Evolutionary conservation across 2,329 filamentous ascomycete species (phyloP).

Genomic region (Curvularia hawaiiensis): DNA sequence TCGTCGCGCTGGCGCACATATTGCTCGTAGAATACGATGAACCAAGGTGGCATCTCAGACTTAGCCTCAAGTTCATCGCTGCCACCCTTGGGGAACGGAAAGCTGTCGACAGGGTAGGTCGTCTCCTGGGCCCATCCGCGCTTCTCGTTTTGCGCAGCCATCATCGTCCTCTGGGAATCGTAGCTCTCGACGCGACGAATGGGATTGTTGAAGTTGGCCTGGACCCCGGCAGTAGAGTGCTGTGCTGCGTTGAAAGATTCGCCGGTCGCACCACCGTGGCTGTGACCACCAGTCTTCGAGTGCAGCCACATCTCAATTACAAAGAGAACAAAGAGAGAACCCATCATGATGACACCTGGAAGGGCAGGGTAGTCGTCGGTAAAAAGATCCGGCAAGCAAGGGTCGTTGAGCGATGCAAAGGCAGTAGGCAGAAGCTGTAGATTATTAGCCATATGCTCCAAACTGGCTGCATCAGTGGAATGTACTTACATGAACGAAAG

Average conservation of each 20-base stretch:
- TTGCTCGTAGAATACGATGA: constrained; percentile 67
- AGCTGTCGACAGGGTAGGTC: constrained; percentile 36
- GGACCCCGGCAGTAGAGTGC: constrained; percentile 27
- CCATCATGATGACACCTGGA: constrained; percentile 70
- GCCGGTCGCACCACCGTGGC: constrained; percentile 63
- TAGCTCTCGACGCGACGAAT: constrained; percentile 41
- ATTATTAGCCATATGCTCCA: neutral
- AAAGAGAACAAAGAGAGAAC: constrained; percentile 65
- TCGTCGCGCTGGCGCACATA: constrained; percentile 66
- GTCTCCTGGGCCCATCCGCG: constrained; percentile 40
- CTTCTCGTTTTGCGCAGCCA: constrained; percentile 41
- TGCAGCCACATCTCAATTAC: constrained; percentile 67
- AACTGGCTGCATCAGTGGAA: neutral
- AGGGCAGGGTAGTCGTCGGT: constrained; percentile 65
- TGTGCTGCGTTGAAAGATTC: constrained; percentile 35
- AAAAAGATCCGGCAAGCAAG: constrained; percentile 64
- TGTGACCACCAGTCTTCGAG: constrained; percentile 63
- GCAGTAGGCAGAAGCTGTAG: constrained; percentile 62
- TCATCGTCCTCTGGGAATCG: constrained; percentile 44
- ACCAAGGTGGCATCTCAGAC: constrained; percentile 64
- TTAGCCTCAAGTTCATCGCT: constrained; percentile 36
- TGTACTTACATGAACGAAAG: constrained; percentile 70
- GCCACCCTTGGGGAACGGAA: constrained; percentile 37
- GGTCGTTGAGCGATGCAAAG: constrained; percentile 55
- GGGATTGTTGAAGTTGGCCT: constrained; percentile 39